A percentile compares a stretch with the other conserved stretches of the same genome.
Evolutionary conservation across 768 basidiomycete genomes (phyloP).

Genomic region (Cystobasidium onofrii): DNA sequence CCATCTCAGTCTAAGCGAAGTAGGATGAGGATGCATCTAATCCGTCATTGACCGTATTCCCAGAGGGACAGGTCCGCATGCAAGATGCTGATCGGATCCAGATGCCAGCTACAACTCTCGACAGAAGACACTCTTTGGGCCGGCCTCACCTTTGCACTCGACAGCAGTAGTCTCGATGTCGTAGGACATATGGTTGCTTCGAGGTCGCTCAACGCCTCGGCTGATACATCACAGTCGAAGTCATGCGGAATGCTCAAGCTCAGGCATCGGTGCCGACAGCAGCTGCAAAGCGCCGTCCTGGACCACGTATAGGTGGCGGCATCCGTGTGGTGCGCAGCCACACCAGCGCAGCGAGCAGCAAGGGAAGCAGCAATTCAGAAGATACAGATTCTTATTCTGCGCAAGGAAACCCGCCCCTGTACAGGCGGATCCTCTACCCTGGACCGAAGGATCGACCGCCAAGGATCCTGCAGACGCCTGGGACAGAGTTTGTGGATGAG

Average conservation of each 20-base stretch:
- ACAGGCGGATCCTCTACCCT: background rate
- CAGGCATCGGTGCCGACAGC: background rate
- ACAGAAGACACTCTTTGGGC: too few relatives aligned
- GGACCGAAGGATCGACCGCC: background rate
- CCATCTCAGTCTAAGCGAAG: too few relatives aligned
- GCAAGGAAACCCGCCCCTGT: background rate
- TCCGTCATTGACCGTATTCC: too few relatives aligned
- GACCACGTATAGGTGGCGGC: background rate
- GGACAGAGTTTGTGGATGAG: conserved; percentile 31
- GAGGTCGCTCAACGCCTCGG: too few relatives aligned
- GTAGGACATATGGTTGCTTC: too few relatives aligned
- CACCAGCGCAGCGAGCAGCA: background rate
- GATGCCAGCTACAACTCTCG: too few relatives aligned
- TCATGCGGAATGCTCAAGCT: background rate
- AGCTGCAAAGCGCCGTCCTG: background rate
- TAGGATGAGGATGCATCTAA: too few relatives aligned
- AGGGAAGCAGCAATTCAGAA: background rate
- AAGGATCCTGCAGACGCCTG: background rate
- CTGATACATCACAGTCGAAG: too few relatives aligned
- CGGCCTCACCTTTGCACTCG: too few relatives aligned
- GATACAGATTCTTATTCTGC: background rate
- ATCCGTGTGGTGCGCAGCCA: background rate
- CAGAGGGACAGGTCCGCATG: too few relatives aligned
- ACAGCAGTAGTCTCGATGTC: background rate
- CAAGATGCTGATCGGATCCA: too few relatives aligned